Evolutionary conservation across 2,329 filamentous ascomycete genomes (phyloP).

Genomic region (Davidsoniella virescens): DNA sequence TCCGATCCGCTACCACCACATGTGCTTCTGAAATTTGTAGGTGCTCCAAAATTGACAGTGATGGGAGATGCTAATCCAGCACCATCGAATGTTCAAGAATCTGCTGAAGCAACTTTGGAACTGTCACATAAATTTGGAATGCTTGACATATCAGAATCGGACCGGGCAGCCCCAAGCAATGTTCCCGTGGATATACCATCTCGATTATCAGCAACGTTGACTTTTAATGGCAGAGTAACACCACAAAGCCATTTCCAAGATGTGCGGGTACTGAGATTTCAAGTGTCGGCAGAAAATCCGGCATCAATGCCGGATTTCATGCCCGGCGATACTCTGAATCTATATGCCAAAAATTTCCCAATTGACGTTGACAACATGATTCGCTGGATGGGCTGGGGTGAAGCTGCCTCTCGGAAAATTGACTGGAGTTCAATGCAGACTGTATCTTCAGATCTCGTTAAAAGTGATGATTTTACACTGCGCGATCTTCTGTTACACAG

Average conservation of each 20-base stretch:
- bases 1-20: conserved; percentile 61
- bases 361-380: conserved; percentile 67
- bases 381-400: conserved; percentile 60
- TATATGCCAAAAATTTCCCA: conserved; percentile 79
- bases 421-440: conserved; percentile 16
- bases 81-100: background rate
- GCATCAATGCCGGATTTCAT: conserved; percentile 23
- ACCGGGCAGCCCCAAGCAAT: conserved; percentile 2
- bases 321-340: conserved; percentile 65
- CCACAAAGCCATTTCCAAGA: conserved; percentile 77
- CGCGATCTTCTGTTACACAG: conserved; percentile 64
- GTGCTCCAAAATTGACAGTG: background rate
- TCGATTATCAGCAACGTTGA: conserved; percentile 30
- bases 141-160: background rate
- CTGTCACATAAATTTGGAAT: conserved; percentile 9
- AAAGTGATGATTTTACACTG: conserved; percentile 35
- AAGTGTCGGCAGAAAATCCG: conserved; percentile 20
- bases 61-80: background rate
- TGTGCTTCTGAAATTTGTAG: conserved; percentile 21
- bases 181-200: conserved; percentile 6
- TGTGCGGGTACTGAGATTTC: conserved; percentile 62
- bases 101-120: conserved; percentile 20
- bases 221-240: conserved; percentile 57
- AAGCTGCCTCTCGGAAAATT: conserved; percentile 55
- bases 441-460: conserved; percentile 5